These are phyloP conservation scores for Nothomitra cinnamomea DNA, from an alignment of 2,329 filamentous ascomycete species.

Conservation along the genomic window DNA sequence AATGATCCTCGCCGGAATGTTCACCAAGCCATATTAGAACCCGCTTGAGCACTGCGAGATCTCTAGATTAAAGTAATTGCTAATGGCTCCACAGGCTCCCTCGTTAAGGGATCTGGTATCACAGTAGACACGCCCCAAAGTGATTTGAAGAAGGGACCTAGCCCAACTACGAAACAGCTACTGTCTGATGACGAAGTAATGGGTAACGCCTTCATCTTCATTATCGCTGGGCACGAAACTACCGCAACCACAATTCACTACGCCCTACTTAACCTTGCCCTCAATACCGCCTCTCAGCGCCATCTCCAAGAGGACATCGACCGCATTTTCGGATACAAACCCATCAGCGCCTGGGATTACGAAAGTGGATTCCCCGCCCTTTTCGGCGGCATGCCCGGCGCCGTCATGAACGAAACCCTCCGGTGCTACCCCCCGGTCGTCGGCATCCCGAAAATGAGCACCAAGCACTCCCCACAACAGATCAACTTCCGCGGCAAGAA, in stretches of 20 bases:
- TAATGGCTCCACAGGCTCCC: conserved; percentile 18
- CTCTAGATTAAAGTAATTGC: not conserved
- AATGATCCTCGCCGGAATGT: not conserved
- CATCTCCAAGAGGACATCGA: conserved; percentile 54
- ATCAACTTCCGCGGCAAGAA: conserved; percentile 41
- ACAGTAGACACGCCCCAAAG: conserved; percentile 24
- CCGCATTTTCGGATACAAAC: conserved; percentile 39
- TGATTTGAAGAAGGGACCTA: conserved; percentile 7
- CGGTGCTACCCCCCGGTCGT: conserved; percentile 55
- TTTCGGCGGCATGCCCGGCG: conserved; percentile 52
- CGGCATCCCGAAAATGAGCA: conserved; percentile 50
- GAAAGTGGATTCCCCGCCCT: conserved; percentile 48
- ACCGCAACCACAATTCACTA: conserved; percentile 63
- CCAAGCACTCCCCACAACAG: conserved; percentile 30
- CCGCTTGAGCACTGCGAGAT: too few relatives aligned
- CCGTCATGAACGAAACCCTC: conserved; percentile 62
- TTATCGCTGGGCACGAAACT: conserved; percentile 65
- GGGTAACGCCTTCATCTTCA: conserved; percentile 48
- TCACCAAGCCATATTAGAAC: not conserved
- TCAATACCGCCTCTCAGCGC: conserved; percentile 44
- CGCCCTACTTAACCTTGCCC: conserved; percentile 48
- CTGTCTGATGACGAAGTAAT: conserved; percentile 49
- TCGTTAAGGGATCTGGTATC: conserved; percentile 32
- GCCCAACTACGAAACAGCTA: conserved; percentile 16
- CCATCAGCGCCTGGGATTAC: conserved; percentile 51